These are phyloP conservation scores for Suillus spraguei DNA, from an alignment of 768 basidiomycete species.

Conservation along the genomic window DNA sequence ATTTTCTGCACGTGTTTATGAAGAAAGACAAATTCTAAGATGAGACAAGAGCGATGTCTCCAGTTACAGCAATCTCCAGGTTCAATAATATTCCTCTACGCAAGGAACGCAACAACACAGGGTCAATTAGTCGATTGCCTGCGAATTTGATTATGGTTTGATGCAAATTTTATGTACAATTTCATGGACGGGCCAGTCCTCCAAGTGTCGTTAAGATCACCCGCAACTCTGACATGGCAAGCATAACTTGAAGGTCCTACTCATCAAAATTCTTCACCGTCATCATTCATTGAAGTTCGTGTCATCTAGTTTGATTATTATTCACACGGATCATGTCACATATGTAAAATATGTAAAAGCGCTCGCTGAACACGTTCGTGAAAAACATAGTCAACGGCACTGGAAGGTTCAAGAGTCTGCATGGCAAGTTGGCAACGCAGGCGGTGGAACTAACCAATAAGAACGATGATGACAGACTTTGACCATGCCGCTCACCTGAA, in stretches of 20 bases:
- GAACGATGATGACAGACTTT: conserved; percentile 28
- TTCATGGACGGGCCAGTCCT: neutral
- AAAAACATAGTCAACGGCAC: conserved; percentile 41
- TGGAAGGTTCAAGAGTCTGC: conserved; percentile 2
- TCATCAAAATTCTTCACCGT: conserved; percentile 27
- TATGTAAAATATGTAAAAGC: conserved; percentile 38
- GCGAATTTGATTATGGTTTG: conserved; percentile 1
- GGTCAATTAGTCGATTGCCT: neutral
- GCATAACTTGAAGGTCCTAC: conserved; percentile 32
- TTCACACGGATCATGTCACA: conserved; percentile 37
- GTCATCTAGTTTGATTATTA: neutral
- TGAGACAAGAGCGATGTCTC: neutral
- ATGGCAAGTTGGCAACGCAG: no score
- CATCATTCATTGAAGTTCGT: neutral
- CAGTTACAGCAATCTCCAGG: neutral
- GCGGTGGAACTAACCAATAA: conserved; percentile 25
- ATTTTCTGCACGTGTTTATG: neutral
- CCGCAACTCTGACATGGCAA: conserved; percentile 33
- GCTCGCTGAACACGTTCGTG: conserved; percentile 33
- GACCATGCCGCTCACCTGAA: conserved; percentile 34
- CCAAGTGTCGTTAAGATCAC: conserved; percentile 18
- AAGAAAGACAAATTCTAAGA: neutral
- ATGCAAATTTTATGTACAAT: conserved; percentile 7
- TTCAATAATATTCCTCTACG: neutral
- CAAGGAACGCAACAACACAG: neutral